These are phyloP conservation scores for Lentinus brumalis DNA, from an alignment of 768 basidiomycete genomes.

Conservation along the genomic window DNA sequence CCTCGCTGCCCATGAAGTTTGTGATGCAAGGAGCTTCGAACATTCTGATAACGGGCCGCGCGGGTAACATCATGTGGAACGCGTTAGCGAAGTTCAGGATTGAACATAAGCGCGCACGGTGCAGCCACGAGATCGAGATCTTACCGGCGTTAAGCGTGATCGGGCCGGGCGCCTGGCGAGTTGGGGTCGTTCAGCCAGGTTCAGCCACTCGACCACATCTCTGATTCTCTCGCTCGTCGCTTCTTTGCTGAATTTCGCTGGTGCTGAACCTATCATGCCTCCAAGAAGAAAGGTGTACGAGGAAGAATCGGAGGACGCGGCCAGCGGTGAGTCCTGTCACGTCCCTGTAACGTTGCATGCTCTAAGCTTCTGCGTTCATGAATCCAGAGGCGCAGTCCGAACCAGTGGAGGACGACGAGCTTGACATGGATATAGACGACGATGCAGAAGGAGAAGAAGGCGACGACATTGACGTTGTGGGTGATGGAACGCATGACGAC, in stretches of 20 bases:
- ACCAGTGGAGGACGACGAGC: constrained; percentile 37
- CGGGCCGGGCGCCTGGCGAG: no score
- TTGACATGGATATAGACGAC: constrained; percentile 42
- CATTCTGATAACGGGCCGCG: background rate
- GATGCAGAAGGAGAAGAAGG: constrained; percentile 32
- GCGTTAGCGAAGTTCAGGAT: background rate
- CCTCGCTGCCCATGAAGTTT: background rate
- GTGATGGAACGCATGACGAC: constrained; percentile 31
- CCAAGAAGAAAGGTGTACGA: constrained; percentile 16
- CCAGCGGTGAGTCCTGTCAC: constrained; percentile 19
- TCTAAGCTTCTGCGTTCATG: background rate
- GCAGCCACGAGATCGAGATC: background rate
- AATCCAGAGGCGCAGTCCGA: constrained; percentile 32
- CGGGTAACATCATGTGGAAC: background rate
- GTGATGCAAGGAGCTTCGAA: no score
- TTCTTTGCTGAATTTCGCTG: background rate
- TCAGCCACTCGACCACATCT: background rate
- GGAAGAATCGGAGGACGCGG: constrained; percentile 19
- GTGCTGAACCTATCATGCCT: constrained; percentile 7
- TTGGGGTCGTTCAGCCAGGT: no score
- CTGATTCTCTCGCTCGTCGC: background rate
- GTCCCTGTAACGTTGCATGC: background rate
- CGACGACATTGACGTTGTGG: constrained; percentile 27
- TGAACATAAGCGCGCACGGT: background rate
- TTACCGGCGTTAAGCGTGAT: background rate